Conservation (phyloP, 106 monocot genomes). For the Vanilla planifolia region DNA sequence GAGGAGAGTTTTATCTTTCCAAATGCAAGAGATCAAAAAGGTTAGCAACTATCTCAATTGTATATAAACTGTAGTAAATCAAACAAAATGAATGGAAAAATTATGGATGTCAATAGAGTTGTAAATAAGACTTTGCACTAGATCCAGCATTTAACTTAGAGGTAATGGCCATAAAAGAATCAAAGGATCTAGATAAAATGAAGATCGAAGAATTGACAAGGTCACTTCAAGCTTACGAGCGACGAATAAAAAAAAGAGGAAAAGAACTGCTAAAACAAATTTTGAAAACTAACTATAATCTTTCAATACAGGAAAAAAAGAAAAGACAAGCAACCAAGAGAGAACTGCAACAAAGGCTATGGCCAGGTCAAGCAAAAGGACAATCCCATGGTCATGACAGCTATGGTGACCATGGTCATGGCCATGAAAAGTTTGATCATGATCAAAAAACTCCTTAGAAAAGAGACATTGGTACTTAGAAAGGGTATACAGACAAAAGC, state of each 20-base stretch:
- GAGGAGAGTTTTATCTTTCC: too few relatives aligned
- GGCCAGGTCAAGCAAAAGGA: not conserved
- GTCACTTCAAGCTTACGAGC: not conserved
- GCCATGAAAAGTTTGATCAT: not conserved
- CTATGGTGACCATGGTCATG: not conserved
- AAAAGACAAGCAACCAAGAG: not conserved
- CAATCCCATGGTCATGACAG: not conserved
- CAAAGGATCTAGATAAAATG: not conserved
- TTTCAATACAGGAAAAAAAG: not conserved
- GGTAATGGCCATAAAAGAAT: not conserved
- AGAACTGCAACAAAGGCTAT: not conserved
- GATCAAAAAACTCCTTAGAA: not conserved
- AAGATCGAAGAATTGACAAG: constrained; percentile 3
- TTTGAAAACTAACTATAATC: not conserved
- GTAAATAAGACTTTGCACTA: too few relatives aligned
- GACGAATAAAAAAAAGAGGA: not conserved
- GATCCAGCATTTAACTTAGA: too few relatives aligned
- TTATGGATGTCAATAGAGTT: too few relatives aligned
- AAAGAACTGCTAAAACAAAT: not conserved
- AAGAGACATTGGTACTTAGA: not conserved
- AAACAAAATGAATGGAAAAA: too few relatives aligned
- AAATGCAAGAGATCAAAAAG: too few relatives aligned
- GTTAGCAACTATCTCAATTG: too few relatives aligned
- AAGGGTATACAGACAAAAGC: not conserved
- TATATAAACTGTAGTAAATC: too few relatives aligned